Evolutionary conservation across 2,329 filamentous ascomycete species (phyloP).

Genomic region (Didymella segeticola): DNA sequence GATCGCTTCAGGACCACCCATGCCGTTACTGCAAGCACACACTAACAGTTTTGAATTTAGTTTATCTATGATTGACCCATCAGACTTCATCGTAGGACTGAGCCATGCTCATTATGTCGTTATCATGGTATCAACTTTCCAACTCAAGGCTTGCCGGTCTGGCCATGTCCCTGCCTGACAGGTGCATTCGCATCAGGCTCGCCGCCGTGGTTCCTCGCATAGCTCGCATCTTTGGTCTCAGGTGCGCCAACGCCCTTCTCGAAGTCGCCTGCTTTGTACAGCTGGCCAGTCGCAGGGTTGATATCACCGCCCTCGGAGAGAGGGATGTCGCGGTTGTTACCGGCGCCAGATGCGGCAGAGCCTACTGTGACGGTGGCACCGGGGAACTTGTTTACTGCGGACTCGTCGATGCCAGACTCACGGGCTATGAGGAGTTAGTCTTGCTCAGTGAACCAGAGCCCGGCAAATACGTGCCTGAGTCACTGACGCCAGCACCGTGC

Average conservation of each 20-base stretch:
- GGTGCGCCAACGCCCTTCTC: constrained; percentile 56
- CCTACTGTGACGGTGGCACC: constrained; percentile 54
- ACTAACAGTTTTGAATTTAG: neutral
- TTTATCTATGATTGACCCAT: neutral
- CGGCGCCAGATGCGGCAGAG: constrained; percentile 52
- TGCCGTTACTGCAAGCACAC: neutral
- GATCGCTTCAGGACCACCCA: neutral
- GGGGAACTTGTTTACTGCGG: constrained; percentile 52
- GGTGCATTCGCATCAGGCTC: constrained; percentile 51
- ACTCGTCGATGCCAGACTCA: constrained; percentile 58
- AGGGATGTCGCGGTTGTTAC: constrained; percentile 58
- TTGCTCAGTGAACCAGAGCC: neutral
- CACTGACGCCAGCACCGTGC: constrained; percentile 28
- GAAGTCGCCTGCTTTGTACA: constrained; percentile 57
- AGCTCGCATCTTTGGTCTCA: constrained; percentile 52
- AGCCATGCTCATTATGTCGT: neutral
- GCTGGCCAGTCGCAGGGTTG: constrained; percentile 49
- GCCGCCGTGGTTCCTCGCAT: constrained; percentile 49
- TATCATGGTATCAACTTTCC: constrained; percentile 1
- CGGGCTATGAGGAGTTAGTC: constrained; percentile 36
- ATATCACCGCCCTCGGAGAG: constrained; percentile 55
- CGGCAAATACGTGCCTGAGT: constrained; percentile 46
- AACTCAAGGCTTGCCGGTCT: constrained; percentile 11
- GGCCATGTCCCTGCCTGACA: constrained; percentile 40
- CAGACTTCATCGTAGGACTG: constrained; percentile 3